Base-by-base conservation (phyloP, 2,329 filamentous ascomycete species). In the Phaeosphaeriaceae sp. region DNA sequence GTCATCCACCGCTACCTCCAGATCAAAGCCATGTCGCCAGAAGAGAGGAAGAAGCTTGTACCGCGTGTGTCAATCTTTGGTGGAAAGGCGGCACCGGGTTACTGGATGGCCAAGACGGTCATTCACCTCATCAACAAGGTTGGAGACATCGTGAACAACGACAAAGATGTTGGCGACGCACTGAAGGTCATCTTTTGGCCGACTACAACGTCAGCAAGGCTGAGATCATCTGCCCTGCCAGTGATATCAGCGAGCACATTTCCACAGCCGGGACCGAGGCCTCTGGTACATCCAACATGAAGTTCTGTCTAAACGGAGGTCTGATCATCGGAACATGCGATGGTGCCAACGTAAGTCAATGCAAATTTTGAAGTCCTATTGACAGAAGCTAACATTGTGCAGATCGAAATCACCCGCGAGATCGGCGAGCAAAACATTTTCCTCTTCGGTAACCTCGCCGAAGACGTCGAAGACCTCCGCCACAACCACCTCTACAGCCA, bases 151-250 rank as follows among this genome's bases (percentile, higher is more conserved):
- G 88, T 99, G 62, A 99, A 99, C 79, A 89, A 90, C 33, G 94
- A 99, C 67, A 81, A 85, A 35, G 94, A 97, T 28, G 87, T 97
- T 68, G 93, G 93, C 26, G 93, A 97, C 68, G 81, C 96, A 23
- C 83, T 99, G 70, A 99, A 99, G 82, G 94, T 99, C 44, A 87
- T 99, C 68, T 99, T 97, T 77, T 99, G 45, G 91, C 95, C 70
- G 94, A 99, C 76, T 99, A 99, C 83, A 99, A 99, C 61, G 94
- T 99, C 69, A 96, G 92, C 84, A 99, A 99, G 81, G 94, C 94
- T 3, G 94, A 99, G 77, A 92, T 97, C 68, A 97, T 99, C 67
- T 85, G 85, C 58, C 94, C 94, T 11, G 94, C 94, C 11, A 96
- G 91, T 16, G 94, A 99, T 66, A 87, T 99, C 67, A 96, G 92